phyloP scores from a whole-genome alignment of 1,139 yeast genomes.

The Waltiozyma sp. region DNA sequence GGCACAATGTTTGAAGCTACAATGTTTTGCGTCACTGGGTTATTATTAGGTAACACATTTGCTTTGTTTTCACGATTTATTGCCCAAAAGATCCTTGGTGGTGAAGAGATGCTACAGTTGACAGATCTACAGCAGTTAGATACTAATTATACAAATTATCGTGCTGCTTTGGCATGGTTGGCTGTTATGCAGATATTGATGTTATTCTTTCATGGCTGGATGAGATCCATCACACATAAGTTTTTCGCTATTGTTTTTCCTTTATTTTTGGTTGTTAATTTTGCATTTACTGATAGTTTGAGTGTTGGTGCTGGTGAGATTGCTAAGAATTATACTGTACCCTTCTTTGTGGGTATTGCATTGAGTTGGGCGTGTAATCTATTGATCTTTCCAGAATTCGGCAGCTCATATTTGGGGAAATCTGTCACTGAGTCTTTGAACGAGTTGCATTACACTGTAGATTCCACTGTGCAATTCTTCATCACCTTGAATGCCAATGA shows the following conservation, averaged over 20 bases:
- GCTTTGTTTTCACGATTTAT: conserved; percentile 30
- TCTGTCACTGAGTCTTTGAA: conserved; percentile 29
- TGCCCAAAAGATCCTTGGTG: conserved; percentile 28
- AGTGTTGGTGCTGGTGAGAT: conserved; percentile 21
- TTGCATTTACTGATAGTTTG: conserved; percentile 29
- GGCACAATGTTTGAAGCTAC: conserved; percentile 36
- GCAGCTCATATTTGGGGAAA: conserved; percentile 35
- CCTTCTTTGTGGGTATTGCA: conserved; percentile 34
- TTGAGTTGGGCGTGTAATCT: conserved; percentile 31
- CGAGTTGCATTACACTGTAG: conserved; percentile 29
- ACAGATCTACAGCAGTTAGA: conserved; percentile 20
- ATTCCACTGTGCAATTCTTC: conserved; percentile 29
- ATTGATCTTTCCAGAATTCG: conserved; percentile 37
- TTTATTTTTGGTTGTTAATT: conserved; percentile 35
- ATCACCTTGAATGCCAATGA: conserved; percentile 11
- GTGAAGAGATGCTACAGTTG: conserved; percentile 15
- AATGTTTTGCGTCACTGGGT: conserved; percentile 28
- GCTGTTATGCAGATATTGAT: conserved; percentile 34
- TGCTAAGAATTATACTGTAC: conserved; percentile 28
- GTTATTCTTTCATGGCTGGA: conserved; percentile 37
- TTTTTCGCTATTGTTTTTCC: conserved; percentile 35
- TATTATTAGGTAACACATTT: conserved; percentile 32
- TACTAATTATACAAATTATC: conserved; percentile 20
- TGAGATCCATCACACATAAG: conserved; percentile 34
- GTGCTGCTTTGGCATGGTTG: conserved; percentile 30